phyloP scores from a whole-genome alignment of 176 grass and related monocot genomes.

The Cenchrus americanus region DNA sequence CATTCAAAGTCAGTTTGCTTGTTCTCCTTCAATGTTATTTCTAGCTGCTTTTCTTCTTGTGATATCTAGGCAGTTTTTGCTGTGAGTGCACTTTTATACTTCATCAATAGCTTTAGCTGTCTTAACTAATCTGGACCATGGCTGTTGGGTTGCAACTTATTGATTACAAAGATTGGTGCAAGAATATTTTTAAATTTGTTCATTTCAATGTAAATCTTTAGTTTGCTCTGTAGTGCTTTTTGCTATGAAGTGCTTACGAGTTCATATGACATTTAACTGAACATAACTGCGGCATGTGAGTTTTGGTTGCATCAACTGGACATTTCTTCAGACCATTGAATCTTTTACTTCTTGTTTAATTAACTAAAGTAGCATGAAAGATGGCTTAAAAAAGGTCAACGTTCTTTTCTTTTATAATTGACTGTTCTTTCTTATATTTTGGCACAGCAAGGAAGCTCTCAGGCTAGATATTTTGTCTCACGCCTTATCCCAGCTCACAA shows the following conservation, averaged over 20 bases:
- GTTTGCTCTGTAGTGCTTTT: slow-evolving; percentile 28
- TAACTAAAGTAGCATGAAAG: slow-evolving; percentile 25
- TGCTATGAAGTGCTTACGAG: slow-evolving; percentile 3
- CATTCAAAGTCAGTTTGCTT: slow-evolving; percentile 83
- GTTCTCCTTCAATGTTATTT: slow-evolving; percentile 22
- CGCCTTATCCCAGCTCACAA: slow-evolving; percentile 99
- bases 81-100: background rate
- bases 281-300: background rate
- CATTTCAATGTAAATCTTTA: background rate
- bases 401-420: slow-evolving; percentile 41
- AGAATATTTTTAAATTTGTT: background rate
- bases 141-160: slow-evolving; percentile 21
- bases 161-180: slow-evolving; percentile 4
- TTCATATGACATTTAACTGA: slow-evolving; percentile 1
- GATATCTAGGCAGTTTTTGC: background rate
- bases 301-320: background rate
- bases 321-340: slow-evolving; percentile 13
- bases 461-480: slow-evolving; percentile 95
- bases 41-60: background rate
- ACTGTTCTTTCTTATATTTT: slow-evolving; percentile 10
- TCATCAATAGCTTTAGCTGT: background rate
- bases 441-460: slow-evolving; percentile 90
- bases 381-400: background rate
- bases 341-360: background rate
- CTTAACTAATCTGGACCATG: slow-evolving; percentile 21